Base-by-base conservation (phyloP, 140 eudicot genomes). In the Flaveria floridana region DNA sequence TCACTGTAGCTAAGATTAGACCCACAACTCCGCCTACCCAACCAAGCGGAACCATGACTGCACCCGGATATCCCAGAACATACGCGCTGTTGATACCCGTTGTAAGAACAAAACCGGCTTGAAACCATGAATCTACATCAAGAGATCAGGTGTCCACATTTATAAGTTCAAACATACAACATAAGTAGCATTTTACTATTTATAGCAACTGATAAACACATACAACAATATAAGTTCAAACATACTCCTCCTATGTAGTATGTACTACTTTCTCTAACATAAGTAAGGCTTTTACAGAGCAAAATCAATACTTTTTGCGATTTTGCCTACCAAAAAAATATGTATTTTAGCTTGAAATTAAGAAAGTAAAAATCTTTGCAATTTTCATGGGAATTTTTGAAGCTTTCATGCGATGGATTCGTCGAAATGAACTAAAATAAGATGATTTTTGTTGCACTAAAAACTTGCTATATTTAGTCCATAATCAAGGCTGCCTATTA, bases 1-100 rank as follows among this genome's bases (percentile, higher is more conserved):
- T 81, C 0, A 80, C 80, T 0, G 97, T 88, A 4, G 97, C 91
- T 48, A 85, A 77, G 70, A 93, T 66, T 64, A 93, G 68, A 65
- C 98, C 98, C 9, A 88, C 83, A 7, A 93, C 94, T 21, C 98
- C 98, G 34, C 93, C 93, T 13, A 81, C 74, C 98, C 98, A 93
- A 58, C 98, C 98, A 28, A 93, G 86, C 15, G 98, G 98, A 74
- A 90, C 88, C 97, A 93, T 88, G 78, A 90, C 86, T 1, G 96
- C 85, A 41, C 86, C 96, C n/a, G 98, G 82, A 72, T 93, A 93
- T 63, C 98, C 97, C 76, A 93, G 82, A 71, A 90, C 97, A 59
- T 90, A 93, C 6, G 87, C 97, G 59, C 98, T 88, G 88, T 93
- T 93, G 82, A 93, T 83, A 11, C 96, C 96, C 16, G 97, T 90